phyloP scores from a whole-genome alignment of 164 flowering plant genomes.

The Amborella trichopoda region DNA sequence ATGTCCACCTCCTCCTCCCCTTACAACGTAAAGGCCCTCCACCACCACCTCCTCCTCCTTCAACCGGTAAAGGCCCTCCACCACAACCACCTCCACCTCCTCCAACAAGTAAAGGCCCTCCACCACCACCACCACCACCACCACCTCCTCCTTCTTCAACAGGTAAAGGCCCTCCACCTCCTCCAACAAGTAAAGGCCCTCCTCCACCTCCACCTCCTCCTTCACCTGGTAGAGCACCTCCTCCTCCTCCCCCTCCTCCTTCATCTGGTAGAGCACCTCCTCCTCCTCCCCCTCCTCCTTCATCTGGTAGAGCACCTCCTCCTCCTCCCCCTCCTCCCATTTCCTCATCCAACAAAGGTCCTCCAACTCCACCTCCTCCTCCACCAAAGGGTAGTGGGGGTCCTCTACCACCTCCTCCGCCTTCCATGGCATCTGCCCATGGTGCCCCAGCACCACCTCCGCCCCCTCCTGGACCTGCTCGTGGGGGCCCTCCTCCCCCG shows the following conservation, averaged over 20 bases:
- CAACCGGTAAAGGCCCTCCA: not conserved
- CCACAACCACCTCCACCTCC: conserved; percentile 14
- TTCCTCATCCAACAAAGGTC: conserved; percentile 4
- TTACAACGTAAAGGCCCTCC: conserved; percentile 1
- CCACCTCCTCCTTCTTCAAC: conserved; percentile 12
- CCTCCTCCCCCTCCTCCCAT: conserved; percentile 16
- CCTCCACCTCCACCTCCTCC: conserved; percentile 7
- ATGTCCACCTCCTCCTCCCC: not conserved
- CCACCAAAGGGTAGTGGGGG: conserved; percentile 9
- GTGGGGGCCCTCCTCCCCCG: conserved; percentile 24
- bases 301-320: conserved; percentile 17
- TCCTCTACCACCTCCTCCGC: conserved; percentile 26
- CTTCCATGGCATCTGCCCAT: conserved; percentile 11
- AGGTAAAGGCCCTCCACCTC: conserved; percentile 10
- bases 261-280: conserved; percentile 15
- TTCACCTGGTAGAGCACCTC: not conserved
- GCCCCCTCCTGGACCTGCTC: conserved; percentile 16
- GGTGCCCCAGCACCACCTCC: conserved; percentile 24
- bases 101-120: conserved; percentile 11
- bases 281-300: conserved; percentile 13
- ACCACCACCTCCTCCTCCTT: conserved; percentile 6
- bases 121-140: conserved; percentile 26
- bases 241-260: conserved; percentile 15
- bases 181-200: conserved; percentile 19
- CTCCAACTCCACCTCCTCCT: conserved; percentile 8